A percentile compares a stretch with the other conserved stretches of the same genome.
These are phyloP conservation scores for Rhododendron kiyosumense DNA, from an alignment of 148 eudicot genomes.

Conservation along the genomic window DNA sequence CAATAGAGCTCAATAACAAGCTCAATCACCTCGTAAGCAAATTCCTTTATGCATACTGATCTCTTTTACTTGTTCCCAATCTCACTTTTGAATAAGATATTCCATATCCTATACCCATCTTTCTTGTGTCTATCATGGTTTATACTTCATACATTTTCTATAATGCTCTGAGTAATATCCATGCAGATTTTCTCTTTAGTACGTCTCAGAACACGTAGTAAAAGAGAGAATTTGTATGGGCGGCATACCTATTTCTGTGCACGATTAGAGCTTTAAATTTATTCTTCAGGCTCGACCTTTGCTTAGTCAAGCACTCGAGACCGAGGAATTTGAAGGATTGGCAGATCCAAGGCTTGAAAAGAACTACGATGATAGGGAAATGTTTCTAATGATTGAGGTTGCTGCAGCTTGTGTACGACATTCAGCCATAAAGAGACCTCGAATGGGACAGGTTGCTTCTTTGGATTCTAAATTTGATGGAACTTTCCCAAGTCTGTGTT, in stretches of 20 bases:
- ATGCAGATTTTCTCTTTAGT: neutral
- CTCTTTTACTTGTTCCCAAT: neutral
- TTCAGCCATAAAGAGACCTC: slow-evolving; percentile 68
- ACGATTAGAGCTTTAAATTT: neutral
- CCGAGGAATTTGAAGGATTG: slow-evolving; percentile 42
- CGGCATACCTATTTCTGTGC: neutral
- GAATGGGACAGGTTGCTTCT: slow-evolving; percentile 80
- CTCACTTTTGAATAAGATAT: neutral
- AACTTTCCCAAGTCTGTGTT: neutral
- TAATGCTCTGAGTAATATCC: neutral
- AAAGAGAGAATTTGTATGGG: neutral
- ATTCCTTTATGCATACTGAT: neutral
- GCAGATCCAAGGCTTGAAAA: slow-evolving; percentile 71
- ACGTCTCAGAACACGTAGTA: neutral
- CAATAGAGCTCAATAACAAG: neutral
- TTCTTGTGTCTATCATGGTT: neutral
- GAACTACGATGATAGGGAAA: slow-evolving; percentile 49
- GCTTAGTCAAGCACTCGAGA: slow-evolving; percentile 64
- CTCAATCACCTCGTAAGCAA: neutral
- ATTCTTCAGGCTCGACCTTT: slow-evolving; percentile 83
- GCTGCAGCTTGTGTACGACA: slow-evolving; percentile 95
- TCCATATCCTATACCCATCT: neutral
- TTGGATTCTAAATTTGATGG: neutral
- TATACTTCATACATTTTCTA: neutral
- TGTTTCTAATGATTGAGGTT: slow-evolving; percentile 67